These are phyloP conservation scores for Naganishia vishniacii DNA, from an alignment of 768 basidiomycete species.

Conservation along the genomic window DNA sequence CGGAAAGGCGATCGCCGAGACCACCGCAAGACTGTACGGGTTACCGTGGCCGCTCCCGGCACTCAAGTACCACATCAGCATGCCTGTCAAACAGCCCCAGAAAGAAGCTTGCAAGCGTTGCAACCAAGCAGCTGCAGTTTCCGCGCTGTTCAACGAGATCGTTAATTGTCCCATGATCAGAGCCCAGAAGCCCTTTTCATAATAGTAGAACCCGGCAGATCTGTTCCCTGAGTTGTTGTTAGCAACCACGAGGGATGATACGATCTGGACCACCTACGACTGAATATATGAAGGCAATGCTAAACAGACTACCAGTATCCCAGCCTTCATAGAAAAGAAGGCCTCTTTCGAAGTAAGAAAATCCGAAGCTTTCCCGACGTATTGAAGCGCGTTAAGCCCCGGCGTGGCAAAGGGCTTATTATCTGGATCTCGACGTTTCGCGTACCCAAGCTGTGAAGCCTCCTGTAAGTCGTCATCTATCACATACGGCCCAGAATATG, in stretches of 20 bases:
- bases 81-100: constrained; percentile 41
- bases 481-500: neutral
- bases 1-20: constrained; percentile 65
- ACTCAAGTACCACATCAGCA: constrained; percentile 53
- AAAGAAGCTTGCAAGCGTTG: constrained; percentile 40
- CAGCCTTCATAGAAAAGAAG: constrained; percentile 45
- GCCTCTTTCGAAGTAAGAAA: constrained; percentile 37
- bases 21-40: constrained; percentile 65
- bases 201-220: constrained; percentile 40
- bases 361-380: constrained; percentile 29
- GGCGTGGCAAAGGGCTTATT: constrained; percentile 38
- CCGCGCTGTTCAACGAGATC: constrained; percentile 40
- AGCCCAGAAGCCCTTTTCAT: constrained; percentile 35
- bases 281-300: constrained; percentile 39
- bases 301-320: constrained; percentile 35
- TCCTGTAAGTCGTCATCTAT: neutral
- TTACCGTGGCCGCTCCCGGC: constrained; percentile 60
- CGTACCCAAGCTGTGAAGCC: constrained; percentile 35
- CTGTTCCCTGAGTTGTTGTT: constrained; percentile 22
- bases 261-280: too few relatives aligned
- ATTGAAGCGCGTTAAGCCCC: constrained; percentile 32
- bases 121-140: constrained; percentile 41
- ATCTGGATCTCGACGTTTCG: constrained; percentile 41
- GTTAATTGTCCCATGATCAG: constrained; percentile 29
- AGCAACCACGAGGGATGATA: too few relatives aligned